Conservation (phyloP, 192 early-diverging fungal genomes). For the Backusella morwellensis region DNA sequence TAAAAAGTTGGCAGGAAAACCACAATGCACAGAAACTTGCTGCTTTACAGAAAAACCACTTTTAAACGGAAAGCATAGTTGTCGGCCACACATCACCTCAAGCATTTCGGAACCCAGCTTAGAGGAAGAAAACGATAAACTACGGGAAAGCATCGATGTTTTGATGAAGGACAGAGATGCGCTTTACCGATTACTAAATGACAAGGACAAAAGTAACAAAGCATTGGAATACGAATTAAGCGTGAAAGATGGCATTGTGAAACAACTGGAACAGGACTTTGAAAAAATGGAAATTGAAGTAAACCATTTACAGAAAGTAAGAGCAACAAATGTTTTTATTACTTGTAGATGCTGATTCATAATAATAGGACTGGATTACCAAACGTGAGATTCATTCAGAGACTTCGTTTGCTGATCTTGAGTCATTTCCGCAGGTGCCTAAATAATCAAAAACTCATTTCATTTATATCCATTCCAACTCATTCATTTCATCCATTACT, state of each 20-base stretch:
- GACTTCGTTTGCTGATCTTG: slow-evolving; percentile 17
- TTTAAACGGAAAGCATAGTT: slow-evolving; percentile 31
- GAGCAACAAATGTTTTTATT: background rate
- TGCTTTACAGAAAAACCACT: slow-evolving; percentile 34
- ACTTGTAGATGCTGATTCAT: background rate
- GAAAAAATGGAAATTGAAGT: slow-evolving; percentile 31
- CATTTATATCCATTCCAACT: background rate
- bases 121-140: slow-evolving; percentile 24
- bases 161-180: slow-evolving; percentile 24
- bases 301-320: slow-evolving; percentile 31
- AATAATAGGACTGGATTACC: slow-evolving; percentile 6
- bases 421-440: slow-evolving; percentile 17
- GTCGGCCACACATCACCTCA: slow-evolving; percentile 34
- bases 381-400: slow-evolving; percentile 11
- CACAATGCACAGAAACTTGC: slow-evolving; percentile 32
- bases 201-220: slow-evolving; percentile 33
- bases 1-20: slow-evolving; percentile 26
- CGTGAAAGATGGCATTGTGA: slow-evolving; percentile 35
- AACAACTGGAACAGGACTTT: slow-evolving; percentile 40
- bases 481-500: too few relatives aligned
- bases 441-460: background rate
- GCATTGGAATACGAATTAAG: slow-evolving; percentile 32
- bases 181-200: slow-evolving; percentile 22
- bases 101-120: slow-evolving; percentile 15
- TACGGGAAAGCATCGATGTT: slow-evolving; percentile 16